phyloP scores from a whole-genome alignment of 208 protist species.

The Dictyostelium gargantuum region DNA sequence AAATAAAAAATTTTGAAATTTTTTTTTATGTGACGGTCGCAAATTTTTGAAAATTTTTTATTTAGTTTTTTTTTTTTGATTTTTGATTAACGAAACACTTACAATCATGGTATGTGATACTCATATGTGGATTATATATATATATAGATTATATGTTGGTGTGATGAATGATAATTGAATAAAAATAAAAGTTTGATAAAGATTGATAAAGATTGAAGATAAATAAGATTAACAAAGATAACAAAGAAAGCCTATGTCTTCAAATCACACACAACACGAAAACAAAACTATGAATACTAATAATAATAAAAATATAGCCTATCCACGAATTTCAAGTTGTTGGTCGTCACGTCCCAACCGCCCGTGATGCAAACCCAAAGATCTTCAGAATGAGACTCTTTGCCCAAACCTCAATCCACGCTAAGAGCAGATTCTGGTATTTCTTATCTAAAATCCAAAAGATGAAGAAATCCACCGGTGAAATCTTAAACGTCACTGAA shows the following conservation, averaged over 20 bases:
- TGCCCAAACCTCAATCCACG: slow-evolving; percentile 97
- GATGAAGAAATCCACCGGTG: slow-evolving; percentile 98
- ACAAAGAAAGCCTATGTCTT: too few relatives aligned
- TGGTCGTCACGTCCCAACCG: slow-evolving; percentile 93
- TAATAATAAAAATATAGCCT: background rate
- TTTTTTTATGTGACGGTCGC: too few relatives aligned
- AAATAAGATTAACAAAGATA: background rate
- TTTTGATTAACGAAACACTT: too few relatives aligned
- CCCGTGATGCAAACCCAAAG: slow-evolving; percentile 91
- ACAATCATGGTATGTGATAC: too few relatives aligned
- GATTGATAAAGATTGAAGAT: background rate
- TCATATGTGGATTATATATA: too few relatives aligned
- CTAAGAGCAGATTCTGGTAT: slow-evolving; percentile 99
- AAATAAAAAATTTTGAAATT: too few relatives aligned
- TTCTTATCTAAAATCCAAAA: slow-evolving; percentile 98
- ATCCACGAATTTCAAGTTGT: slow-evolving; percentile 94
- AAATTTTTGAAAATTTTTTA: too few relatives aligned
- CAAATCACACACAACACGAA: too few relatives aligned
- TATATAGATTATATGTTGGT: too few relatives aligned
- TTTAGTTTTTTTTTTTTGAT: too few relatives aligned
- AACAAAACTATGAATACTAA: background rate
- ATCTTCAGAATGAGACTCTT: slow-evolving; percentile 99
- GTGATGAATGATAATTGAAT: too few relatives aligned
- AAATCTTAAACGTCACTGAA: slow-evolving; percentile 93
- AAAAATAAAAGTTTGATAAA: background rate